Percentiles rank a stretch among this genome's conserved stretches.
These are phyloP conservation scores for Aspergillus fischeri DNA, from an alignment of 2,329 filamentous ascomycete genomes.

Conservation along the genomic window DNA sequence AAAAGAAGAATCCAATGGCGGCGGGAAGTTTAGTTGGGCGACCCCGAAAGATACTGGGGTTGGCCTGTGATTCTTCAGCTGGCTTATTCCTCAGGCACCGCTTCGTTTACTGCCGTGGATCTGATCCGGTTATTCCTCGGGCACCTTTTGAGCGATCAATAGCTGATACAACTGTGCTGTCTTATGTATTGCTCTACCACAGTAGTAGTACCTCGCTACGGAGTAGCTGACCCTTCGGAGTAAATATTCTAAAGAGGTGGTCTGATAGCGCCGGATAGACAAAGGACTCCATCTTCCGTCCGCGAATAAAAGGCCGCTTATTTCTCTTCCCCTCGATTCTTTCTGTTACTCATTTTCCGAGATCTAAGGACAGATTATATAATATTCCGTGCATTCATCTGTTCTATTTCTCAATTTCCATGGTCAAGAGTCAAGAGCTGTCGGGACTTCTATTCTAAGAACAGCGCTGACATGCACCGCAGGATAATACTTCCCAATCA, in stretches of 20 bases:
- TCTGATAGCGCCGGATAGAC: background rate
- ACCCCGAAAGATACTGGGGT: background rate
- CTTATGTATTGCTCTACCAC: background rate
- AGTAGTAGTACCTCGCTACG: background rate
- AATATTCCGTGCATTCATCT: background rate
- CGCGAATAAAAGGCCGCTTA: background rate
- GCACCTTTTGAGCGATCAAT: background rate
- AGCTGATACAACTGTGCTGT: background rate
- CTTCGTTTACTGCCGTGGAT: background rate
- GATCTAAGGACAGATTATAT: background rate
- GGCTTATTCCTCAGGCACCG: background rate
- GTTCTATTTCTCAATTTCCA: background rate
- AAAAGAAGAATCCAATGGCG: constrained; percentile 7
- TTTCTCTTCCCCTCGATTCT: background rate
- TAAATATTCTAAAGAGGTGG: background rate
- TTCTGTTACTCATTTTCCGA: background rate
- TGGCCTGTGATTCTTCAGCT: background rate
- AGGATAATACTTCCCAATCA: background rate
- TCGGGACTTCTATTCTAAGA: background rate
- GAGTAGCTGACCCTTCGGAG: too few relatives aligned
- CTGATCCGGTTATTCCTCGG: background rate
- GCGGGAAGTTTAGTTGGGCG: background rate
- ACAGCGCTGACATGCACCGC: background rate
- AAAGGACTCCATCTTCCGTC: background rate
- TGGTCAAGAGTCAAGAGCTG: background rate